Base-by-base conservation (phyloP, 2,329 filamentous ascomycete genomes). In the Massarina eburnea region DNA sequence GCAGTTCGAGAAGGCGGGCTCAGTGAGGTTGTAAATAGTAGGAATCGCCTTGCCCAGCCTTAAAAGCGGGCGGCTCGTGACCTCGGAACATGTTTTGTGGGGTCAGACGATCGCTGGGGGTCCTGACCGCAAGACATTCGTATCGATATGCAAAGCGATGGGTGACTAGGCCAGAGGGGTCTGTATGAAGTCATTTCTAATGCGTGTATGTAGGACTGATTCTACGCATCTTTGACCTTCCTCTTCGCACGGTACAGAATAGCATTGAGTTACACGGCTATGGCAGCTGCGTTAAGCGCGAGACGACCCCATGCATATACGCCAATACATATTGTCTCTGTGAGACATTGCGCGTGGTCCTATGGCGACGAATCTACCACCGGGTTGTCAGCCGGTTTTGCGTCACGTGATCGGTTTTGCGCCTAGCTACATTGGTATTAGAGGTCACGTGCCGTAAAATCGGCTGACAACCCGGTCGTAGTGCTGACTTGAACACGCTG, bases 21-120 rank as follows among this genome's bases (percentile, higher is more conserved):
- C 50, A 43, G 52, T 50, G 45, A 51, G 46, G 30, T 52, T 48
- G 50, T 58, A 60, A 57, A 43, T 59, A 55, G 54, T 47, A 54
- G 41, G 46, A 46, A 48, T 37, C 24, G 38, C 46, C 51, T 41
- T 36, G 43, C 54, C 49, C 51, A 52, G 54, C 54, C 57, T 54
- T 56, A 42, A 49, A 42, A 26, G 52, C 35, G 52, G 14, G 47
- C 46, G 49, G 55, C 58, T 59, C 57, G 57, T 62, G 61, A 64
- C 57, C 61, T 62, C 53, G 55, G 52, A 26, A 15, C 36, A 33
- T 17, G 30, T 12, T 22, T 36, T 17, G 33, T n/a, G 17, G 19
- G n/a, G 50, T 52, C 46, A 49, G 43, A 40, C 46, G 50, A 32
- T 27, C 24, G 29, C 2, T 9, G 4, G n/a, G 30, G 20, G 21